Base-by-base conservation (phyloP, 768 basidiomycete genomes). In the Lepiota venenata region DNA sequence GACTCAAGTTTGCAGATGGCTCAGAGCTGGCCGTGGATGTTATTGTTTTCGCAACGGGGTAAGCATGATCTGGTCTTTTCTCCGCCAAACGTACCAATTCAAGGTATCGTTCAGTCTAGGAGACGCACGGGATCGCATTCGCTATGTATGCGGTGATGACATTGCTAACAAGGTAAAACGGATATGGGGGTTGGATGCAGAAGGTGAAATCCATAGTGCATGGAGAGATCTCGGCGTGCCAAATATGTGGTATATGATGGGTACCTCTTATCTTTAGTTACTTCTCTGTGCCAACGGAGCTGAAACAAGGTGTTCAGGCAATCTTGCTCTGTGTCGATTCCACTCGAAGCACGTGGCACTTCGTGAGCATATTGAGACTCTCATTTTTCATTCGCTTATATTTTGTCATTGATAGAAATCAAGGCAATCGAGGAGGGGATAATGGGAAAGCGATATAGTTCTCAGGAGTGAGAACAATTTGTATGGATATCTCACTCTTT, bases 291-390 rank as follows among this genome's bases (percentile, higher is more conserved):
- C 25, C 25, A n/a, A 25, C 2, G n/a, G 25, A 25, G 29, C 40
- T 42, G 20, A 16, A 32, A 12, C 36, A 47, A n/a, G 2, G 4
- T 32, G 52, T 20, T 9, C 41, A 79, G 78, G 83, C 4, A 86
- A 85, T 61, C 64, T 88, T 8, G 81, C 82, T 0, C 58, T 82
- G 57, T 80, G 79, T 54, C 74, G 87, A 0, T 87, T 87, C 75
- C 76, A 85, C 65, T 87, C 87, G 4, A 85, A 80, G 54, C 83
- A 83, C 60, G 47, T 87, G 14, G 85, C 86, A 0, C 71, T 88
- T 36, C 85, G 86, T 88, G 59, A 66, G 85, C 78, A 37, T 18
- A 32, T 21, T 18, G 15, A 4, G 27, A 18, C 10, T 58, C 20
- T 39, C 16, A n/a, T 27, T 51, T 22, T 25, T 29, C 27, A 14